phyloP scores from a whole-genome alignment of 768 basidiomycete species.

The Candolleomyces aberdarensis region DNA sequence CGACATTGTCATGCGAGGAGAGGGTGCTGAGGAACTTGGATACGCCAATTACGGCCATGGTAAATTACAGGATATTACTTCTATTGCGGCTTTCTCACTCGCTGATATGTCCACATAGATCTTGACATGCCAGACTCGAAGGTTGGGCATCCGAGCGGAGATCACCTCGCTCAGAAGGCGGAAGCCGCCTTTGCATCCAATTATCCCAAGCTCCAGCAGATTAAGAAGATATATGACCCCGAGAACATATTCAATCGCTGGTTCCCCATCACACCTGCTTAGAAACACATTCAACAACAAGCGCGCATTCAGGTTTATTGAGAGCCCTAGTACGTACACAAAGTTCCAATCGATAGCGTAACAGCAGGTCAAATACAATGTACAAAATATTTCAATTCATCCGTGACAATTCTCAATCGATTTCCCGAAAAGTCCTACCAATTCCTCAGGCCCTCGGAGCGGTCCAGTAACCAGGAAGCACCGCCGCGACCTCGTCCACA shows the following conservation, averaged over 20 bases:
- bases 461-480: constrained; percentile 38
- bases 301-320: too few relatives aligned
- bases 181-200: constrained; percentile 32
- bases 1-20: constrained; percentile 25
- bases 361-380: too few relatives aligned
- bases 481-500: constrained; percentile 35
- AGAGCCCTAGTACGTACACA: too few relatives aligned
- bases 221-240: constrained; percentile 44
- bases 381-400: too few relatives aligned
- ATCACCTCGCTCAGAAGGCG: constrained; percentile 15
- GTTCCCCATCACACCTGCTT: constrained; percentile 38
- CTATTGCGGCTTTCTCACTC: background rate
- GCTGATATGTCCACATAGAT: background rate
- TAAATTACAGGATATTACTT: background rate
- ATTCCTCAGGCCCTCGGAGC: background rate
- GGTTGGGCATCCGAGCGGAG: background rate
- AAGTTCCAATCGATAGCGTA: too few relatives aligned
- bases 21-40: constrained; percentile 27
- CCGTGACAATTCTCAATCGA: too few relatives aligned
- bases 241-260: constrained; percentile 43
- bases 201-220: constrained; percentile 33
- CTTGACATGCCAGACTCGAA: background rate
- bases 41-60: constrained; percentile 49
- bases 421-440: background rate
- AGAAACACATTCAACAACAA: background rate